phyloP scores from a whole-genome alignment of 1,139 yeast genomes.

The Kodamaea suecica region DNA sequence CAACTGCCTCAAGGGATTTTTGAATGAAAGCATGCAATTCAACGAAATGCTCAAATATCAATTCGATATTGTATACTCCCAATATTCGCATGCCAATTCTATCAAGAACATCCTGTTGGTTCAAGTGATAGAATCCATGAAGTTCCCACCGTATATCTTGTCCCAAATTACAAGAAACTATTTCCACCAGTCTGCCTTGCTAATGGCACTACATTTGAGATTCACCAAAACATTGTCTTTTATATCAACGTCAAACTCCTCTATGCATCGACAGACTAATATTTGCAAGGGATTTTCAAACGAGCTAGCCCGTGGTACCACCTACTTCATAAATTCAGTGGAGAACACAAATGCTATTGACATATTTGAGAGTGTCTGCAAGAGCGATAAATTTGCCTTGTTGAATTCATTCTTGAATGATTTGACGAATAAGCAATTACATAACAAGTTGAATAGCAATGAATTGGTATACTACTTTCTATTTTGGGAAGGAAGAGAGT shows the following conservation, averaged over 20 bases:
- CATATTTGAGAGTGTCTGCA: conserved; percentile 15
- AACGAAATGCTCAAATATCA: conserved; percentile 12
- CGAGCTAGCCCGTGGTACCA: conserved; percentile 19
- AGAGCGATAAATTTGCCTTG: conserved; percentile 9
- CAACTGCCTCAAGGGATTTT: conserved; percentile 20
- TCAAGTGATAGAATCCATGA: conserved; percentile 24
- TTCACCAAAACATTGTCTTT: conserved; percentile 27
- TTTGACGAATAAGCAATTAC: conserved; percentile 15
- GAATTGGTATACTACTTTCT: conserved; percentile 21
- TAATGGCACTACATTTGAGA: conserved; percentile 28
- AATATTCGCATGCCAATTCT: conserved; percentile 17
- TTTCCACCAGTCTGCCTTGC: conserved; percentile 28
- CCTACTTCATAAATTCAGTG: conserved; percentile 28
- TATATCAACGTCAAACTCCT: conserved; percentile 24
- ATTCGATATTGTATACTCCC: conserved; percentile 26
- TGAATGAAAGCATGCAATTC: conserved; percentile 13
- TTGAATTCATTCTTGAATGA: conserved; percentile 17
- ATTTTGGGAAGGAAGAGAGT: conserved; percentile 35
- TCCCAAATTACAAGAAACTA: conserved; percentile 19
- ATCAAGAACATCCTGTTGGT: conserved; percentile 20
- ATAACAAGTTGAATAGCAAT: conserved; percentile 14
- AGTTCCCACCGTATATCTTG: conserved; percentile 16
- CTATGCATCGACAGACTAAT: conserved; percentile 1
- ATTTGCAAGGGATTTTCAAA: conserved; percentile 21
- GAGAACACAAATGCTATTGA: conserved; percentile 17